Evolutionary conservation across 2,329 filamentous ascomycete species (phyloP).

Genomic region (Arthrobotrys conoides): DNA sequence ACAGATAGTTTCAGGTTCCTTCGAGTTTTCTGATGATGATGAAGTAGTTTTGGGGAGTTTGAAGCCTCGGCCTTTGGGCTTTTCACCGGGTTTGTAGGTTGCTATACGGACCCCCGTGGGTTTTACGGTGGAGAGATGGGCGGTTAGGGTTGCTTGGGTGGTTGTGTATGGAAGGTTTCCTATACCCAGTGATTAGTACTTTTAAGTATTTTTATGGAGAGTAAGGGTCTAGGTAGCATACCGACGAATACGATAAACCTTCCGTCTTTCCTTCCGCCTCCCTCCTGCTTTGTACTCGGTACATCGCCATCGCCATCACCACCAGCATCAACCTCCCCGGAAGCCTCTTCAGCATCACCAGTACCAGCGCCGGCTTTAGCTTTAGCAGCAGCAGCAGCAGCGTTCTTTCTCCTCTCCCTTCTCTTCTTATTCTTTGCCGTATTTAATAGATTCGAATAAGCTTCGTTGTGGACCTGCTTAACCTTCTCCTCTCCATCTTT

Average conservation of each 20-base stretch:
- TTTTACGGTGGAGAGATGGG: slow-evolving; percentile 83
- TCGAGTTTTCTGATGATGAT: not conserved
- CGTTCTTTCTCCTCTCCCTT: slow-evolving; percentile 36
- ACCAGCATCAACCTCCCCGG: slow-evolving; percentile 8
- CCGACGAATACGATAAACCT: slow-evolving; percentile 66
- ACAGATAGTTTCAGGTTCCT: slow-evolving; percentile 68
- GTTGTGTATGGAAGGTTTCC: slow-evolving; percentile 91
- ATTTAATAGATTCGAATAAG: slow-evolving; percentile 2
- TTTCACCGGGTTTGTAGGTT: slow-evolving; percentile 75
- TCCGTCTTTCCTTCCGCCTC: not conserved
- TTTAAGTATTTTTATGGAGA: not conserved
- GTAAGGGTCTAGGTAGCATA: slow-evolving; percentile 65
- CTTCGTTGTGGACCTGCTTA: slow-evolving; percentile 3
- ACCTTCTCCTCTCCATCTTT: not conserved
- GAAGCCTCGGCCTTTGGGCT: slow-evolving; percentile 63
- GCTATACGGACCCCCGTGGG: slow-evolving; percentile 80
- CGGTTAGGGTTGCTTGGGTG: slow-evolving; percentile 76
- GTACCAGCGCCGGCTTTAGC: slow-evolving; percentile 1
- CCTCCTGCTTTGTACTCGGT: not conserved
- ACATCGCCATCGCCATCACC: slow-evolving; percentile 12
- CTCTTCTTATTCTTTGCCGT: slow-evolving; percentile 45
- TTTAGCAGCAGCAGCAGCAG: slow-evolving; percentile 1
- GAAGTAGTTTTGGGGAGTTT: slow-evolving; percentile 23
- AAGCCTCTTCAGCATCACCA: not conserved
- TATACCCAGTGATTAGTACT: slow-evolving; percentile 63